Evolutionary conservation across 78 protist genomes (phyloP), one percentile per base, ranked within the genome.

Genomic region (Dictyostelium brefeldianum): DNA sequence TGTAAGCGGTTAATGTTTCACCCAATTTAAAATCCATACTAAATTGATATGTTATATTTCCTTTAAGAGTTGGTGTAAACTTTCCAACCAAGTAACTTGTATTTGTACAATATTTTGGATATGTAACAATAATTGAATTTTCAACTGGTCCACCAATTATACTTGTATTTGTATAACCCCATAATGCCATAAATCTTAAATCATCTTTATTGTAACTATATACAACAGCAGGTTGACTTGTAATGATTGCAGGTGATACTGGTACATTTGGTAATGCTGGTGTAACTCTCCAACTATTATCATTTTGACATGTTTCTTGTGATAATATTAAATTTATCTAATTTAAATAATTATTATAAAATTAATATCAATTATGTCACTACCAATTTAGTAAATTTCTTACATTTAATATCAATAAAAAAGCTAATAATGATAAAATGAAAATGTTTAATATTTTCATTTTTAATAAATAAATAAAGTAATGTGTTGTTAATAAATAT

Each of bases 201-300:
- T 67, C 25, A n/a, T n/a, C n/a, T 82, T 43, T 15, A 18, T 20
- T 53, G 14, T 29, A 46, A 69, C 18, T 18, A 17, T 27, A 29
- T 18, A 10, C 29, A 10, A 41, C 18, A 0, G 65, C 29, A 3
- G 89, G 89, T 27, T 82, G 54, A 1, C 7, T 25, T 2, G 67
- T 69, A 2, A 46, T 9, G 9, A 82, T 69, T 3, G 69, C 27
- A 18, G 89, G 89, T 29, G 89, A 82, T 18, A 0, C n/a, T 36
- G 43, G 43, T 36, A 36, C 43, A 36, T 36, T 36, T 36, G 43
- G 43, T 36, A 36, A 36, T 20, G 79, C 50, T 83, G 91, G 80
- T 17, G 47, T 71, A 69, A 57, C 80, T 51, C 91, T 22, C 91
- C 91, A 83, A 31, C 64, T 71, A 5, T 64, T 29, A 12, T n/a